Evolutionary conservation across 2,329 filamentous ascomycete genomes (phyloP).

Genomic region (Paraphaeosphaeria minitans): DNA sequence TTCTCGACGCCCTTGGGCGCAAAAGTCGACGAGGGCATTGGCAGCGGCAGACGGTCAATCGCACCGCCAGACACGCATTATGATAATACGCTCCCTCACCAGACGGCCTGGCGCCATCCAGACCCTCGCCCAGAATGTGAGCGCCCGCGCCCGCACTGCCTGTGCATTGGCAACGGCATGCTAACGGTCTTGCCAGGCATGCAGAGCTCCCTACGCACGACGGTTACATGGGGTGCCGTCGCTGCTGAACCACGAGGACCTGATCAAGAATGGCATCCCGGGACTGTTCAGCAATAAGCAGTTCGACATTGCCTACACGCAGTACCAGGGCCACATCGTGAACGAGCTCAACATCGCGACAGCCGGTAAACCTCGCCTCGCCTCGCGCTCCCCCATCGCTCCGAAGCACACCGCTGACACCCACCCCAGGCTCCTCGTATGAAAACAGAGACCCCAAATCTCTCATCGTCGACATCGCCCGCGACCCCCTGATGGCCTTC

Average conservation of each 20-base stretch:
- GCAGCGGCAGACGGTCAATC: constrained; percentile 18
- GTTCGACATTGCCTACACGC: constrained; percentile 78
- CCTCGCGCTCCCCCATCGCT: constrained; percentile 6
- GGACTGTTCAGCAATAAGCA: constrained; percentile 71
- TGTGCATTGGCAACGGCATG: constrained; percentile 15
- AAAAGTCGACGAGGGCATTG: constrained; percentile 20
- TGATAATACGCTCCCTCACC: constrained; percentile 43
- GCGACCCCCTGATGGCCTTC: constrained; percentile 75
- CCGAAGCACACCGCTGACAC: neutral
- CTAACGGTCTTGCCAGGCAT: constrained; percentile 38
- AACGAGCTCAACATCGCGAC: constrained; percentile 74
- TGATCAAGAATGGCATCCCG: constrained; percentile 63
- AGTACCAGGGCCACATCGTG: constrained; percentile 79
- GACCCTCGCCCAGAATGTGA: constrained; percentile 30
- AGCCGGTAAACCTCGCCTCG: constrained; percentile 62
- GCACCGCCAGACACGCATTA: constrained; percentile 22
- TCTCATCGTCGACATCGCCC: constrained; percentile 76
- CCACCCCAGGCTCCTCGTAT: constrained; percentile 63
- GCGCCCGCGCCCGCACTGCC: constrained; percentile 12
- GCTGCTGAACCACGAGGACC: constrained; percentile 54
- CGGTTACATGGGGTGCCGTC: constrained; percentile 54
- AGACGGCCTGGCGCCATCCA: constrained; percentile 36
- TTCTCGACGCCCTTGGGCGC: constrained; percentile 11
- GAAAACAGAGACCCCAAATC: constrained; percentile 67
- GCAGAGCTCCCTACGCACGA: constrained; percentile 25